These are phyloP conservation scores for Aspergillus nanangensis DNA, from an alignment of 495 filamentous ascomycete genomes.

Conservation along the genomic window DNA sequence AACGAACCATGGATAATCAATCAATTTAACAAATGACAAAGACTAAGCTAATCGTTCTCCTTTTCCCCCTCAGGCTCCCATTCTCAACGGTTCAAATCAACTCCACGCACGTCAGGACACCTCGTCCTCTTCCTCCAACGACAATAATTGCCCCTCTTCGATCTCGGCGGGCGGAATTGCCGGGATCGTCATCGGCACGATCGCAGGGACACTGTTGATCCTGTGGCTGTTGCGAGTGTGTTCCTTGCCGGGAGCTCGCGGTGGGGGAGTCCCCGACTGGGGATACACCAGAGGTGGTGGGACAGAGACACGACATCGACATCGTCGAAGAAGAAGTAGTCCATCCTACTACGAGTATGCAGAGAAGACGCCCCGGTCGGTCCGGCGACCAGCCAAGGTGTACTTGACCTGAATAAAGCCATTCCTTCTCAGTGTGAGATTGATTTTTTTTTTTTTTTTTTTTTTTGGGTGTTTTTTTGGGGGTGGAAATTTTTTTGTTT, in stretches of 20 bases:
- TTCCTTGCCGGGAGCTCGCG: conserved; percentile 17
- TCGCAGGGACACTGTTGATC: conserved; percentile 50
- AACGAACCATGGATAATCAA: no score
- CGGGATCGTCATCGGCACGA: conserved; percentile 56
- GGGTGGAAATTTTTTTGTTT: no score
- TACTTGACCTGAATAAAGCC: conserved; percentile 23
- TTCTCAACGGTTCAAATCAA: conserved; percentile 3
- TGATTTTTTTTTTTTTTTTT: no score
- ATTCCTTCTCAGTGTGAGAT: no score
- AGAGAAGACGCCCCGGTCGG: conserved; percentile 28
- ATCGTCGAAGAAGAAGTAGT: conserved; percentile 17
- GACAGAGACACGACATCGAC: conserved; percentile 8
- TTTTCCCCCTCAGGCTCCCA: conserved; percentile 4
- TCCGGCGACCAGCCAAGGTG: conserved; percentile 32
- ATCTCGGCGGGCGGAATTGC: conserved; percentile 53
- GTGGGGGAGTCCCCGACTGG: conserved; percentile 20
- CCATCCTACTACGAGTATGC: conserved; percentile 27
- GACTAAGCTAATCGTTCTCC: no score
- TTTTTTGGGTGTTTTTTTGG: no score
- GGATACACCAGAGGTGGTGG: conserved; percentile 16
- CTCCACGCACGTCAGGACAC: conserved; percentile 11
- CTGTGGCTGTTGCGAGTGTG: conserved; percentile 45
- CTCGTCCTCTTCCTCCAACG: conserved; percentile 5
- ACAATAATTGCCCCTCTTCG: conserved; percentile 28
- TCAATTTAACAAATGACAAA: no score